Evolutionary conservation across 768 basidiomycete species (phyloP), one percentile per base, ranked within the genome.

Genomic region (Tulasnella calospora): DNA sequence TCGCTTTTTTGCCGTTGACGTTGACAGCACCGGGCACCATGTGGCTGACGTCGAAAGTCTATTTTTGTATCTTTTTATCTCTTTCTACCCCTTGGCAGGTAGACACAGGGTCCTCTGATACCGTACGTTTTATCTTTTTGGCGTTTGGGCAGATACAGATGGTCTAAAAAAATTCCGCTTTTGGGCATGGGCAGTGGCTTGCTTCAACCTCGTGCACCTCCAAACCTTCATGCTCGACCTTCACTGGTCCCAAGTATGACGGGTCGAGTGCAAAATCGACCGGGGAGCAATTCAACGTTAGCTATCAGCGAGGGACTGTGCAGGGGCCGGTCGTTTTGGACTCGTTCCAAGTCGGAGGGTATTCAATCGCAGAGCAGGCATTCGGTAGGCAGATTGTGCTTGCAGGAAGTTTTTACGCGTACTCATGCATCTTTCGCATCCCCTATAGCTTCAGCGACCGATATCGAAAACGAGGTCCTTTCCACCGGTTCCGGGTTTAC

Each of bases 21-120:
- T 51, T 76, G 38, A 23, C 57, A 38, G 5, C 13, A 10, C 15
- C 8, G 27, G 41, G 23, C 5, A 35, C 47, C n/a, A 40, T 35
- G 1, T 0, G 35, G 46, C 33, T 40, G 30, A 73, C 13, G 46
- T 10, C 38, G 38, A 40, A 73, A 73, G 30, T 73, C 71, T 40
- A 71, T 10, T 71, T 71, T 35, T 51, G 38, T 33, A 2, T 51
- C 74, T 1, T n/a, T 35, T 75, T 57, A 2, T 33, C 2, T 51
- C 74, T 1, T n/a, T 35, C 57, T 57, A 2, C 6, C 74, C 35
- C 88, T 8, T 84, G 94, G 2, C 92, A 94, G 82, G 88, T 94
- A 47, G 93, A 95, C 81, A 93, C 92, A 0, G 94, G 94, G 38
- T 94, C 94, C 0, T 92, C 92, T 0, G 93, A 95, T 84, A 86